A percentile compares a stretch with the other conserved stretches of the same genome.
phyloP scores from a whole-genome alignment of 805 yeast genomes.

The Myxozyma neotropica region DNA sequence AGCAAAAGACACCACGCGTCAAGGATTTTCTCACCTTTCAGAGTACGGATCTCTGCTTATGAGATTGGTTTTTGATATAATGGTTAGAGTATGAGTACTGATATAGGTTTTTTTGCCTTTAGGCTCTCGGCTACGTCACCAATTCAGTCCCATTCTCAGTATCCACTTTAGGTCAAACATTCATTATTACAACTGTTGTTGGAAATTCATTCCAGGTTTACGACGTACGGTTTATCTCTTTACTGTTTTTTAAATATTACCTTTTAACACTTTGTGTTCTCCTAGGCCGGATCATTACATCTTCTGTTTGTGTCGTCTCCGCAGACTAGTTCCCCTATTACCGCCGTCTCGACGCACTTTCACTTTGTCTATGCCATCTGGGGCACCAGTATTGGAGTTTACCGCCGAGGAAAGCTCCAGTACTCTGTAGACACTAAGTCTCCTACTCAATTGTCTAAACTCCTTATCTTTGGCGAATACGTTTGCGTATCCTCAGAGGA shows the following conservation, averaged over 20 bases:
- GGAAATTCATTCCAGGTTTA: conserved; percentile 90
- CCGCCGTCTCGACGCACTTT: conserved; percentile 73
- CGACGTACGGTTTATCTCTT: conserved; percentile 53
- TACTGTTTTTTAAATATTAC: too few relatives aligned
- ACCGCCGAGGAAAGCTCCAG: conserved; percentile 75
- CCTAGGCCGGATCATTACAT: conserved; percentile 62
- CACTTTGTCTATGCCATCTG: conserved; percentile 81
- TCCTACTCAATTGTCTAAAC: conserved; percentile 40
- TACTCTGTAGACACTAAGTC: conserved; percentile 47
- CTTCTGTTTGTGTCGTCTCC: conserved; percentile 81
- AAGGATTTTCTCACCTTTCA: conserved; percentile 78
- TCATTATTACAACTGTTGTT: conserved; percentile 84
- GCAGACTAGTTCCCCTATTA: conserved; percentile 71
- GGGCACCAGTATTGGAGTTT: conserved; percentile 72
- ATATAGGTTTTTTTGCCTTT: not conserved
- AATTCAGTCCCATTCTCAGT: conserved; percentile 82
- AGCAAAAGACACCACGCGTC: conserved; percentile 44
- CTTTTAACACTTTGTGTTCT: conserved; percentile 37
- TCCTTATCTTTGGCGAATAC: conserved; percentile 76
- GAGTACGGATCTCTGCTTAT: conserved; percentile 49
- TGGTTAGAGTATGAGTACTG: not conserved
- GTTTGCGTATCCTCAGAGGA: conserved; percentile 58
- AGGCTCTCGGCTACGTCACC: conserved; percentile 79
- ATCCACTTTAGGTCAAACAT: conserved; percentile 85
- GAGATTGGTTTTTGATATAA: too few relatives aligned